phyloP scores from a whole-genome alignment of 2,329 filamentous ascomycete species.

The Karstenula rhodostoma region DNA sequence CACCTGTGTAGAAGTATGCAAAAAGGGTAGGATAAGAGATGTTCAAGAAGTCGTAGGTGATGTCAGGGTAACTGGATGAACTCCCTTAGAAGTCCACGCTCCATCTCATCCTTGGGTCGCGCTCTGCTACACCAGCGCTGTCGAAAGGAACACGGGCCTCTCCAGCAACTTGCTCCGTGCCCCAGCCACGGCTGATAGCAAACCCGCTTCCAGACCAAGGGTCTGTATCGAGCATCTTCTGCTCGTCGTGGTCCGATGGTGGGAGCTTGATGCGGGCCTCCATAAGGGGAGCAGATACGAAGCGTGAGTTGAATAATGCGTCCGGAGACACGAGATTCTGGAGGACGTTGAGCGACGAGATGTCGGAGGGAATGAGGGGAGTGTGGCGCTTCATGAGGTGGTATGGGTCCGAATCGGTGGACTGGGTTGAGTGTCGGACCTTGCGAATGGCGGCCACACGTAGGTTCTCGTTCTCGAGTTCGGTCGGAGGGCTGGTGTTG shows the following conservation, averaged over 20 bases:
- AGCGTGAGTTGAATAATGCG: constrained; percentile 45
- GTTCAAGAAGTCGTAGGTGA: neutral
- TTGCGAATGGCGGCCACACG: constrained; percentile 24
- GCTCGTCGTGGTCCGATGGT: constrained; percentile 39
- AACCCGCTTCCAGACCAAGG: constrained; percentile 32
- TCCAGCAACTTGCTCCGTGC: constrained; percentile 26
- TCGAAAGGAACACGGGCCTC: constrained; percentile 44
- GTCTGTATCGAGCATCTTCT: constrained; percentile 23
- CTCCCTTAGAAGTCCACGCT: constrained; percentile 52
- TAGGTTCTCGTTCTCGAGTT: constrained; percentile 36
- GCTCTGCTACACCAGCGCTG: constrained; percentile 40
- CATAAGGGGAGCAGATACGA: constrained; percentile 48
- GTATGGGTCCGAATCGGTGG: constrained; percentile 36
- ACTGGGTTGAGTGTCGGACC: constrained; percentile 28
- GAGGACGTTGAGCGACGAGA: constrained; percentile 48
- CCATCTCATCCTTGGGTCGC: constrained; percentile 51
- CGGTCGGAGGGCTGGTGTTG: constrained; percentile 12
- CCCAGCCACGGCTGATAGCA: constrained; percentile 29
- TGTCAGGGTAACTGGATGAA: neutral
- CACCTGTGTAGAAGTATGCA: neutral
- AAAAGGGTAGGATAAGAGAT: neutral
- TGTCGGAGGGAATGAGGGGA: constrained; percentile 46
- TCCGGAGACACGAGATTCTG: constrained; percentile 49
- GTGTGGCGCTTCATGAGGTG: constrained; percentile 28
- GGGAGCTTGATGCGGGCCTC: constrained; percentile 50